Evolutionary conservation across 2,329 filamentous ascomycete species (phyloP).

Genomic region (Cytospora schulzeri): DNA sequence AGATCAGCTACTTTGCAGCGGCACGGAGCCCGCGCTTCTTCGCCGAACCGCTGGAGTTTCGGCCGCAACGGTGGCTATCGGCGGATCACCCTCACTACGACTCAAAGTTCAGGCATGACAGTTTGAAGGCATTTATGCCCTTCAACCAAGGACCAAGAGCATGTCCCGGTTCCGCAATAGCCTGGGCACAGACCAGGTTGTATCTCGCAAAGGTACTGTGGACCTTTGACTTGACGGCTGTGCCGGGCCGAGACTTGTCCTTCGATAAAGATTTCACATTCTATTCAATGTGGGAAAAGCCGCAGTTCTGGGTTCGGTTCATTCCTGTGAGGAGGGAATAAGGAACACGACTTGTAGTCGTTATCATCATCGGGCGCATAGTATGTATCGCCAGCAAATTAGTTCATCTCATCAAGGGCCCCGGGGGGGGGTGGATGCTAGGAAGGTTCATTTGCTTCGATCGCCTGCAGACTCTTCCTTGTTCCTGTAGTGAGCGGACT

Average conservation of each 20-base stretch:
- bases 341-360: too few species aligned
- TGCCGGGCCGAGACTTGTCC: constrained; percentile 12
- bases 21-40: constrained; percentile 23
- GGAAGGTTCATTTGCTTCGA: too few species aligned
- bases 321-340: constrained; percentile 16
- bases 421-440: too few species aligned
- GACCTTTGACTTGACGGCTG: constrained; percentile 19
- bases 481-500: too few species aligned
- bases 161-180: constrained; percentile 17
- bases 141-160: constrained; percentile 24
- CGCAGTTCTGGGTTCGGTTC: constrained; percentile 19
- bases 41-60: constrained; percentile 13
- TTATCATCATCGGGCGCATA: too few species aligned
- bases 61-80: constrained; percentile 19
- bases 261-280: constrained; percentile 27
- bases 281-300: constrained; percentile 22
- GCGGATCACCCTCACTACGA: constrained; percentile 6
- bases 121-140: constrained; percentile 3
- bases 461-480: too few species aligned
- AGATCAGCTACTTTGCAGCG: constrained; percentile 21
- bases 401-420: too few species aligned
- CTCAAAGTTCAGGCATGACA: neutral
- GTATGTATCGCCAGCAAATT: too few species aligned
- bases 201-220: constrained; percentile 16
- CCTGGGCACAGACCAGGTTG: neutral